Evolutionary conservation across 2,329 filamentous ascomycete genomes (phyloP).

Genomic region (Onygenales sp.): DNA sequence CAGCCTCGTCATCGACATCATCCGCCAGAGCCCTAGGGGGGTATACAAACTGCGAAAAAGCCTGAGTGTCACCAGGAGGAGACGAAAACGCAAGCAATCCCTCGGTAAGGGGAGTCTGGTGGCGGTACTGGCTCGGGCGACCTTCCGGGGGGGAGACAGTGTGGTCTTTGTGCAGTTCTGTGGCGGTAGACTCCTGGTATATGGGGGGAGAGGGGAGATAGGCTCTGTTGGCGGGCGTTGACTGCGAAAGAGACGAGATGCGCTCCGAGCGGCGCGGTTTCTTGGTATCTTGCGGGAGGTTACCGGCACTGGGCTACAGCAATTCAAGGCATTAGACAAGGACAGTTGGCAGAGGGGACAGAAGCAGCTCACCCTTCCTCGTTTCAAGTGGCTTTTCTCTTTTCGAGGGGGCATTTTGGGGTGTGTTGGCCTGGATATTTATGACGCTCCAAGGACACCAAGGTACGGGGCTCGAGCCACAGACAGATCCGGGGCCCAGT

Average conservation of each 20-base stretch:
- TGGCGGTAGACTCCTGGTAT: conserved; percentile 54
- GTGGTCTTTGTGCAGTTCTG: conserved; percentile 55
- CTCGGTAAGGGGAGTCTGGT: conserved; percentile 30
- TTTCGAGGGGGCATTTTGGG: conserved; percentile 32
- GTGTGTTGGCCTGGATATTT: not conserved
- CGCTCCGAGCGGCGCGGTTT: conserved; percentile 77
- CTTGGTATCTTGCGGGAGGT: conserved; percentile 57
- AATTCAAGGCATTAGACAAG: conserved; percentile 9
- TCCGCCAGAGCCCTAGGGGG: conserved; percentile 63
- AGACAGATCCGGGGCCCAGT: too few relatives aligned
- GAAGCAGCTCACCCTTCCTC: conserved; percentile 54
- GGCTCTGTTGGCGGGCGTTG: conserved; percentile 54
- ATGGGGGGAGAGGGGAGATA: conserved; percentile 78
- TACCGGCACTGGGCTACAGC: conserved; percentile 55
- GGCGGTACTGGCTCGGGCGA: conserved; percentile 44
- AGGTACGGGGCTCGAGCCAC: too few relatives aligned
- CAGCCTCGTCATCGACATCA: conserved; percentile 74
- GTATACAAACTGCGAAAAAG: conserved; percentile 71
- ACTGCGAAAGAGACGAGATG: conserved; percentile 51
- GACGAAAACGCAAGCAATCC: conserved; percentile 41
- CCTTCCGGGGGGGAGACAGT: conserved; percentile 61
- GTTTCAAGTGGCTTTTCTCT: conserved; percentile 80
- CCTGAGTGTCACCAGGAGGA: conserved; percentile 67
- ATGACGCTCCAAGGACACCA: too few relatives aligned
- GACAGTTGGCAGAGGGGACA: not conserved